A percentile compares a stretch with the other conserved stretches of the same genome.
Conservation (phyloP, 2,329 filamentous ascomycete genomes). For the Furcasterigmium sp. region DNA sequence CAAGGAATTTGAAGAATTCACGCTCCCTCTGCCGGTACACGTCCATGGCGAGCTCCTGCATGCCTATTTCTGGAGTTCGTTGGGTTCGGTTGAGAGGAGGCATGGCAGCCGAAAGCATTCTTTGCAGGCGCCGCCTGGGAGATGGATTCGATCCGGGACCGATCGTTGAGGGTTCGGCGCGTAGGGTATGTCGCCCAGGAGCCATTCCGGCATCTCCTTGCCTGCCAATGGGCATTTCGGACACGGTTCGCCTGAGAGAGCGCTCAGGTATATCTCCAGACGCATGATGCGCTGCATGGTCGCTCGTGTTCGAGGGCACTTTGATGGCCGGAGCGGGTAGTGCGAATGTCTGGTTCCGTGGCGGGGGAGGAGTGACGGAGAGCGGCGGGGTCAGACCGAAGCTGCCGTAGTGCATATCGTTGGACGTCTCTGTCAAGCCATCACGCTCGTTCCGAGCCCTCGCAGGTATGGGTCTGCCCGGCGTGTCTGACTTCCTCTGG, state of each 20-base stretch:
- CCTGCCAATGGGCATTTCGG: too few relatives aligned
- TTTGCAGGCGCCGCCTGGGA: constrained; percentile 20
- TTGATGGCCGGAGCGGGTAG: constrained; percentile 49
- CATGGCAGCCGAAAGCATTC: constrained; percentile 31
- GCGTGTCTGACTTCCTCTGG: constrained; percentile 8
- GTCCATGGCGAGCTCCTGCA: constrained; percentile 37
- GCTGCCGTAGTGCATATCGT: constrained; percentile 46
- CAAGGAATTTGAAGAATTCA: constrained; percentile 86
- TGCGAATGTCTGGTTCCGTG: constrained; percentile 34
- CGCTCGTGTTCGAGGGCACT: constrained; percentile 25
- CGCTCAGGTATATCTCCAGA: too few relatives aligned
- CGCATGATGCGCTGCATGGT: constrained; percentile 3
- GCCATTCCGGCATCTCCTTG: background rate
- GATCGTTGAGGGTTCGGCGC: constrained; percentile 4
- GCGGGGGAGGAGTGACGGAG: constrained; percentile 17
- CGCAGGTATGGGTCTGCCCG: constrained; percentile 15
- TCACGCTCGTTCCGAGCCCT: constrained; percentile 28
- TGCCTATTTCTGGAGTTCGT: constrained; percentile 32
- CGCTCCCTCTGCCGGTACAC: constrained; percentile 67
- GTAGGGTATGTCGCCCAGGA: background rate
- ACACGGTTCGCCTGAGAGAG: too few relatives aligned
- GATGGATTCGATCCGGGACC: constrained; percentile 4
- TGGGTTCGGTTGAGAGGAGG: constrained; percentile 27
- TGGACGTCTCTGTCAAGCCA: constrained; percentile 31
- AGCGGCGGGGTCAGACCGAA: constrained; percentile 38